phyloP scores from a whole-genome alignment of 2,329 filamentous ascomycete species.

The Paecilomyces niveus region DNA sequence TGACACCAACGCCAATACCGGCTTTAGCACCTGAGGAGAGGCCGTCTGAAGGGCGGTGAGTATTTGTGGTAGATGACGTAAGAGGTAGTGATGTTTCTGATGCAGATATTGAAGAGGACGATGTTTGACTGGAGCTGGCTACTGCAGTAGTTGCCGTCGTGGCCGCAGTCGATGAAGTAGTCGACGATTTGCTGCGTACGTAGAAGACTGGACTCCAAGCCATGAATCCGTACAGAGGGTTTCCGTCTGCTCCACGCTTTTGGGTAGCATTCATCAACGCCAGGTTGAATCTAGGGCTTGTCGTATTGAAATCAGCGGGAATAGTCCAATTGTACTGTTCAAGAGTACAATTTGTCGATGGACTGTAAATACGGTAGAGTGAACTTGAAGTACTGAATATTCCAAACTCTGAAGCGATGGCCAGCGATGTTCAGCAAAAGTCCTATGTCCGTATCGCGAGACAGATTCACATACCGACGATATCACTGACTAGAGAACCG shows the following conservation, averaged over 20 bases:
- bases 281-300: slow-evolving; percentile 14
- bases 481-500: background rate
- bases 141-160: background rate
- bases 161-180: background rate
- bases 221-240: background rate
- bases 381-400: background rate
- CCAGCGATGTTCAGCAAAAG: background rate
- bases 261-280: background rate
- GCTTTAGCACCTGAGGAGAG: background rate
- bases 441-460: background rate
- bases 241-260: background rate
- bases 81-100: too few species aligned
- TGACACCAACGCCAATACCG: background rate
- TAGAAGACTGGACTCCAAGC: background rate
- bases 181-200: background rate
- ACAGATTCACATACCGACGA: background rate
- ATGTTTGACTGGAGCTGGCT: background rate
- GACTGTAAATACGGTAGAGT: background rate
- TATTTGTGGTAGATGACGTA: background rate
- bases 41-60: background rate
- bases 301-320: background rate
- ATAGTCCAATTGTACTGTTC: background rate
- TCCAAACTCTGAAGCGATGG: background rate
- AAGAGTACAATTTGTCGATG: background rate
- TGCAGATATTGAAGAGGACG: background rate